Evolutionary conservation across 2,329 filamentous ascomycete species (phyloP).

Genomic region (Colletotrichum viniferum): DNA sequence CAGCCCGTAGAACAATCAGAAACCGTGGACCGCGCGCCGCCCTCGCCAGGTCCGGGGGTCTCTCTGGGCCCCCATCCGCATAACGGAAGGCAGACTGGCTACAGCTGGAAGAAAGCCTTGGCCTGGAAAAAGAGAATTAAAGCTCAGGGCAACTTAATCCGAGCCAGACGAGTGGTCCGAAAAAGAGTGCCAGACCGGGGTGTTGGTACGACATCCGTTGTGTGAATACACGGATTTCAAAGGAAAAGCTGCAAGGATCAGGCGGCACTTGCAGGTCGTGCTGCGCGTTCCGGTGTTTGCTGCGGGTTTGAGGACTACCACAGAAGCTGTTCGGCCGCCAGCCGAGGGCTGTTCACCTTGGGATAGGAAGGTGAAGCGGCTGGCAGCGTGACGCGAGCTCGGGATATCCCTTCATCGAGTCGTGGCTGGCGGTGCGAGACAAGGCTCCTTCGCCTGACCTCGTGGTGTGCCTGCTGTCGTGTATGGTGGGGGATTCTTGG

Average conservation of each 20-base stretch:
- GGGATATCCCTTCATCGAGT: conserved; percentile 5
- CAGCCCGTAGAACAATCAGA: neutral
- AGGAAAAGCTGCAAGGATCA: neutral
- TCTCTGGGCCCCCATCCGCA: neutral
- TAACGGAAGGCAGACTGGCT: conserved; percentile 2
- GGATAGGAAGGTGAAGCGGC: neutral
- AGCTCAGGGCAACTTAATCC: neutral
- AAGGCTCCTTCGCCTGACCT: conserved; percentile 9
- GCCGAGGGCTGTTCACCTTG: neutral
- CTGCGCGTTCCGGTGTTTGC: conserved; percentile 1
- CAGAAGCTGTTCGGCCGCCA: neutral
- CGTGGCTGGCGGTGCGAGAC: neutral
- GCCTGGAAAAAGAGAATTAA: neutral
- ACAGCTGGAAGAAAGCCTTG: neutral
- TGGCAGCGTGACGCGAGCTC: conserved; percentile 10
- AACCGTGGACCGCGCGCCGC: neutral
- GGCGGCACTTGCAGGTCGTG: neutral
- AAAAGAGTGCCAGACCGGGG: neutral
- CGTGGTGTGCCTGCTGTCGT: neutral
- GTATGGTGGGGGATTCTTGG: neutral
- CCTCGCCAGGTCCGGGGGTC: neutral
- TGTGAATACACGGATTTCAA: neutral
- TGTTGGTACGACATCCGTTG: neutral
- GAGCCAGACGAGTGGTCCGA: neutral
- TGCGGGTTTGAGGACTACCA: neutral